Evolutionary conservation across 2,329 filamentous ascomycete genomes (phyloP).

Genomic region (Pseudogymnoascus sp.): DNA sequence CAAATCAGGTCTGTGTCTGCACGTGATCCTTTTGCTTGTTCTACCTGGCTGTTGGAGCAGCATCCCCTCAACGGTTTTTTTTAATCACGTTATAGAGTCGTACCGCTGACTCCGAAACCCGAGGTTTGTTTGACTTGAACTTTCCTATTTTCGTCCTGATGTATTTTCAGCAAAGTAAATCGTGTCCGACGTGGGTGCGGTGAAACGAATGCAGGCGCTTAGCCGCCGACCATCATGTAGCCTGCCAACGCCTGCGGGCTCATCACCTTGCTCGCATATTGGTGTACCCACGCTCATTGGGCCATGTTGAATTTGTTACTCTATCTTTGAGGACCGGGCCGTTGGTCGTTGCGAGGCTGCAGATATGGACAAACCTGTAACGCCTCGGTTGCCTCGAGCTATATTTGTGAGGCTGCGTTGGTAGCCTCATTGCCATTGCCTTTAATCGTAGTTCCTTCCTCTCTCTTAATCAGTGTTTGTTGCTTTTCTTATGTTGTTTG

Average conservation of each 20-base stretch:
- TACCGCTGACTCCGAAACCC: neutral
- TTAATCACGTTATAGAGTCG: neutral
- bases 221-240: neutral
- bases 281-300: neutral
- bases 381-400: neutral
- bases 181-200: neutral
- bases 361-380: neutral
- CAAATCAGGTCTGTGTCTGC: neutral
- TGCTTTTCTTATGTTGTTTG: neutral
- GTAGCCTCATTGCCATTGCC: neutral
- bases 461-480: neutral
- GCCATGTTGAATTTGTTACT: neutral
- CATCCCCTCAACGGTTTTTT: neutral
- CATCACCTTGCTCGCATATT: neutral
- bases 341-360: neutral
- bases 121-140: neutral
- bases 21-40: neutral
- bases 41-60: neutral
- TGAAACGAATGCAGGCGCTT: neutral
- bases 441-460: constrained; percentile 20
- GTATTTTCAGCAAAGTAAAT: neutral
- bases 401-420: neutral
- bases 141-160: neutral
- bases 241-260: neutral
- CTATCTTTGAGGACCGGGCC: neutral